Evolutionary conservation across 129 eudicot species (phyloP).

Genomic region (Arctium lappa): DNA sequence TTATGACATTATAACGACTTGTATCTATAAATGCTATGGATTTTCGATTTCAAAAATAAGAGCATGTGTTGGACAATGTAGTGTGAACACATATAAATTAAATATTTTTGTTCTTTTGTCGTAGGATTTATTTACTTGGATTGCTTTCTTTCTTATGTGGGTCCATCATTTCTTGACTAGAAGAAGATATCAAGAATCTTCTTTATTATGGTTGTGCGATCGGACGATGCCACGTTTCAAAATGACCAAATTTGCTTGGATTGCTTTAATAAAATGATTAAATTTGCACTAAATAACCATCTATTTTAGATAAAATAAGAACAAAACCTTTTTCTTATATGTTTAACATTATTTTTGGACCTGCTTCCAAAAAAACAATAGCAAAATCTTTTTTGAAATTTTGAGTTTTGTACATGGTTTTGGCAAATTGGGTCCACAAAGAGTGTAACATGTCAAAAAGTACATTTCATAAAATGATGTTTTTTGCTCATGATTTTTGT

Average conservation of each 20-base stretch:
- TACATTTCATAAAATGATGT: neutral
- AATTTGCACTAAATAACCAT: neutral
- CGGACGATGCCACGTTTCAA: neutral
- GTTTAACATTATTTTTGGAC: neutral
- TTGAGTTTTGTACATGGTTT: neutral
- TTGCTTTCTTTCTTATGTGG: neutral
- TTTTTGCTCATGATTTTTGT: neutral
- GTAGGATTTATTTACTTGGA: neutral
- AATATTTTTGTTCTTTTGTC: neutral
- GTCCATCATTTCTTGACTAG: neutral
- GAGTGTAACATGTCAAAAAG: neutral
- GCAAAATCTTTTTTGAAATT: neutral
- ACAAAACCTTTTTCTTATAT: neutral
- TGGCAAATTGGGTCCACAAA: neutral
- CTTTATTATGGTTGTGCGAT: neutral
- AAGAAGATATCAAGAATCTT: neutral
- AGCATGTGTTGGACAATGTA: neutral
- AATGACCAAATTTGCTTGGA: neutral
- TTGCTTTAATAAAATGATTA: neutral
- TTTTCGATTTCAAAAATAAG: neutral
- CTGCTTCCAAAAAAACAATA: neutral
- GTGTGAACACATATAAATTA: constrained; percentile 9
- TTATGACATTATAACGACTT: too few species aligned
- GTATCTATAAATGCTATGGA: neutral
- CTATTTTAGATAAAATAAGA: too few species aligned